These are phyloP conservation scores for Cerioporus squamosus DNA, from an alignment of 1,284 basidiomycete genomes.

Conservation along the genomic window DNA sequence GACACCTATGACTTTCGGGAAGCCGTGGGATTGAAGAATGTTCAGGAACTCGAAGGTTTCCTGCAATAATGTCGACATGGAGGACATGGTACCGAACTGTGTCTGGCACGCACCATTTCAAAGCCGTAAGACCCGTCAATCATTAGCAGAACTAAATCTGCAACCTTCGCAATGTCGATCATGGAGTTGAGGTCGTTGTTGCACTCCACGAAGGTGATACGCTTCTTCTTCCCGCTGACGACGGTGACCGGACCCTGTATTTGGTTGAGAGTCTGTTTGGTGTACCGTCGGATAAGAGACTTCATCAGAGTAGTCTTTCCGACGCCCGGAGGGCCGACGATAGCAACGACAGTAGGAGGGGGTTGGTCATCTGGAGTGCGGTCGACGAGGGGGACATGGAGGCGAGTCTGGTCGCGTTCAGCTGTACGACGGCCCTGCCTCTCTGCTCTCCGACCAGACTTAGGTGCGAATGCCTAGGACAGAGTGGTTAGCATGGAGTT, in stretches of 20 bases:
- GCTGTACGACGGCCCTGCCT: constrained; percentile 89
- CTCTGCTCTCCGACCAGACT: constrained; percentile 88
- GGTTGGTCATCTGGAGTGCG: constrained; percentile 92
- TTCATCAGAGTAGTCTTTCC: constrained; percentile 97
- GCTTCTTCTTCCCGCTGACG: constrained; percentile 90
- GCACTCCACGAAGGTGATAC: constrained; percentile 96
- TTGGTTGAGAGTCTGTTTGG: constrained; percentile 92
- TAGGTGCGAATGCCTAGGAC: constrained; percentile 88
- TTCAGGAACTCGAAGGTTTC: constrained; percentile 99
- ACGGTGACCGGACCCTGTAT: constrained; percentile 95
- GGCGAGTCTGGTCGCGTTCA: constrained; percentile 91
- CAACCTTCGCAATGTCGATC: constrained; percentile 98
- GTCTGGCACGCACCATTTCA: constrained; percentile 80
- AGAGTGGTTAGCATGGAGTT: neutral
- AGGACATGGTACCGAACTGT: neutral
- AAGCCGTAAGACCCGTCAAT: constrained; percentile 98
- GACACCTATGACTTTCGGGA: constrained; percentile 97
- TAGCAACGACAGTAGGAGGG: constrained; percentile 94
- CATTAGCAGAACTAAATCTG: constrained; percentile 95
- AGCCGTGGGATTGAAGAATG: constrained; percentile 95
- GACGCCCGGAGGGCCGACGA: constrained; percentile 96
- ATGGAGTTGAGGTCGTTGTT: constrained; percentile 98
- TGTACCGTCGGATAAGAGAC: constrained; percentile 90
- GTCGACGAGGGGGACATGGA: constrained; percentile 96
- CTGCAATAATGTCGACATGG: constrained; percentile 44